Conservation (phyloP, 1,139 yeast genomes). For the Trichomonascaceae sp. region DNA sequence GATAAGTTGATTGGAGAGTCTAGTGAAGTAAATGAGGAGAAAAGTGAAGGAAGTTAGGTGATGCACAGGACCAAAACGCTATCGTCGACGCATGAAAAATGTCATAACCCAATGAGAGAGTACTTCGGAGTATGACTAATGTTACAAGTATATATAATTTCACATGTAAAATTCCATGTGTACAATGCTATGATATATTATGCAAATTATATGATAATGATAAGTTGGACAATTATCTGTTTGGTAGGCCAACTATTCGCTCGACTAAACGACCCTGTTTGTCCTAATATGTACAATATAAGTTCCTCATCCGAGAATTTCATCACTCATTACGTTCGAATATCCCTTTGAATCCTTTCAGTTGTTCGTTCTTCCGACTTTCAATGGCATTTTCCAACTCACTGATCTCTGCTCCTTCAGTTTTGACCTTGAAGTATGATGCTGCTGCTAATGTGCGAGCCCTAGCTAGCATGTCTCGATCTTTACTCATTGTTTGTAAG, state of each 20-base stretch:
- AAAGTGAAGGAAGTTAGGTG: background rate
- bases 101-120: background rate
- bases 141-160: no score
- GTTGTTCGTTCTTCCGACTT: constrained; percentile 4
- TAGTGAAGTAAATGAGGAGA: background rate
- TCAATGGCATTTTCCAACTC: constrained; percentile 5
- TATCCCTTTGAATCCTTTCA: constrained; percentile 10
- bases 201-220: no score
- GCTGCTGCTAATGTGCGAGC: constrained; percentile 6
- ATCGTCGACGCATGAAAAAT: no score
- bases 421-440: constrained; percentile 6
- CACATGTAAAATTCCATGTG: no score
- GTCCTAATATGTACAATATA: background rate
- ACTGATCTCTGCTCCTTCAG: background rate
- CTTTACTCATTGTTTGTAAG: constrained; percentile 1
- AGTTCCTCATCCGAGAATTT: background rate
- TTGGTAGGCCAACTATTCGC: background rate
- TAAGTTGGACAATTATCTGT: no score
- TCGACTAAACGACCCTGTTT: no score
- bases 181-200: no score
- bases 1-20: constrained; percentile 28
- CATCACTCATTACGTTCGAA: background rate
- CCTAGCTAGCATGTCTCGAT: constrained; percentile 1
- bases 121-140: no score
- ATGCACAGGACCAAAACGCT: no score